Conservation (phyloP, 148 eudicot species). For the Arctostaphylos glauca region DNA sequence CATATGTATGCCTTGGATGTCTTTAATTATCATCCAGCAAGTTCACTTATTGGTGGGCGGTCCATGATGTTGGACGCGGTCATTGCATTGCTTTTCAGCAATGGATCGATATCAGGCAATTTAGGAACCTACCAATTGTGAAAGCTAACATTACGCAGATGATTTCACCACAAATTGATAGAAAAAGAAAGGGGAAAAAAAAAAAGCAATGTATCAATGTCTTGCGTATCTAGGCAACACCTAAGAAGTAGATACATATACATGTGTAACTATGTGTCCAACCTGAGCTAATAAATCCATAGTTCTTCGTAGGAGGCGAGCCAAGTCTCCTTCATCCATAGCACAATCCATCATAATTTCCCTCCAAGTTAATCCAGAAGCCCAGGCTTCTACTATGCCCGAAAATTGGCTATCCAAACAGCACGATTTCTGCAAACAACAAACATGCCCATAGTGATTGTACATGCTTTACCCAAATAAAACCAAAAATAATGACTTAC, state of each 20-base stretch:
- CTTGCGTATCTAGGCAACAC: neutral
- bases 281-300: slow-evolving; percentile 93
- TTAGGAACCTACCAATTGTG: slow-evolving; percentile 71
- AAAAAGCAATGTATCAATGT: neutral
- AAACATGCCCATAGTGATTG: slow-evolving; percentile 8
- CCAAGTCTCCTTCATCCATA: slow-evolving; percentile 98
- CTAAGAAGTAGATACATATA: neutral
- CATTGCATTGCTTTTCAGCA: slow-evolving; percentile 72
- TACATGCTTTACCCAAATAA: neutral
- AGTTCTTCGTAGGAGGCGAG: slow-evolving; percentile 84
- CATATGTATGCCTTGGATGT: neutral
- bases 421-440: slow-evolving; percentile 70
- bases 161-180: neutral
- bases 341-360: slow-evolving; percentile 99
- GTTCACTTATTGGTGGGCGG: slow-evolving; percentile 94
- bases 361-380: slow-evolving; percentile 95
- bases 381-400: slow-evolving; percentile 99
- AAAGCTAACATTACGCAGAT: neutral
- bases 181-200: neutral
- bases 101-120: slow-evolving; percentile 78
- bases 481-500: slow-evolving; percentile 30
- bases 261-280: neutral
- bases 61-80: slow-evolving; percentile 86
- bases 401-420: slow-evolving; percentile 93
- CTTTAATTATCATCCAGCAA: slow-evolving; percentile 53